Base-by-base conservation (phyloP, 106 monocot species). In the Phalaenopsis aphrodite region DNA sequence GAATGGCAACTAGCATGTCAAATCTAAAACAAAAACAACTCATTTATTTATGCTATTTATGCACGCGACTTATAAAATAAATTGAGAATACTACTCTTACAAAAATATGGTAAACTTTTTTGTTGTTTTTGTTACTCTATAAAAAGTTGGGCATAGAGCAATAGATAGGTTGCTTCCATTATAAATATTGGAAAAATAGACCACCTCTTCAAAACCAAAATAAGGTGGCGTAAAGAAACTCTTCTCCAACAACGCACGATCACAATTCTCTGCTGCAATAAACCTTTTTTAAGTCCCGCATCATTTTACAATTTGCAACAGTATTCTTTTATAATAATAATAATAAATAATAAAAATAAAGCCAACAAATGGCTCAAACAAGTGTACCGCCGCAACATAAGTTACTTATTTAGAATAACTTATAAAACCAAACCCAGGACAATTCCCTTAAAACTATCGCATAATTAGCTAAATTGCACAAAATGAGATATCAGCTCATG, bases 401-500 rank as follows among this genome's bases (percentile, higher is more conserved):
- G 39, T 4, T 9, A 65, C 24, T 39, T 39, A 69, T 39, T 69
- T 41, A 69, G 69, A 69, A 36, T 38, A 69, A 21, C 69, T 69
- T 69, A 39, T 69, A 52, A 48, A 74, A 69, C 38, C 39, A 8
- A 37, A 11, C 8, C 8, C n/a, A 45, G 41, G n/a, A 45, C 0
- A 74, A 45, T 8, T 8, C 43, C 36, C 21, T 74, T 45, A 74
- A 74, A 18, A 74, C 37, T 43, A 74, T 18, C 42, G 10, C 16
- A 69, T 11, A 19, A 45, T 74, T 36, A 42, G 6, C 43, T 42
- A 45, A 18, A 74, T 19, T 6, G 43, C 21, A 12, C 74, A 74
- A 45, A 74, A 19, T 74, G 43, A 74, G 21, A 49, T 21, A 76
- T 43, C 14, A 76, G 76, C 74, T 19, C 42, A 74, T 43, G 74